Conservation (phyloP, 2,329 filamentous ascomycete genomes). For the Xylaria sp. region DNA sequence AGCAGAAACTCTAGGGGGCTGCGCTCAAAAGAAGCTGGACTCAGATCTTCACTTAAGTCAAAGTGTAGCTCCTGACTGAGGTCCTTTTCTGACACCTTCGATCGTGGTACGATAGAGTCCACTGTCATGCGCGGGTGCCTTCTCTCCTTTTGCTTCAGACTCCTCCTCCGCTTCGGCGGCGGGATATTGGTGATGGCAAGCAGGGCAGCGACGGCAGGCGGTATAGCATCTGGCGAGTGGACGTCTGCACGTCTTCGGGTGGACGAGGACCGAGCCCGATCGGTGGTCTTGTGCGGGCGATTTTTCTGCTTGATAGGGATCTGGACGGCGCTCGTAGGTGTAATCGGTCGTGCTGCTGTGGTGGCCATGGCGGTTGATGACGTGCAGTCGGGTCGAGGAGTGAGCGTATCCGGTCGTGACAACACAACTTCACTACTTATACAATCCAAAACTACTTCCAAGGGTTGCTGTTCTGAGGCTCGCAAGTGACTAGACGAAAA, state of each 20-base stretch:
- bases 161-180: constrained; percentile 55
- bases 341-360: constrained; percentile 51
- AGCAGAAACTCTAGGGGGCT: constrained; percentile 70
- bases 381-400: constrained; percentile 43
- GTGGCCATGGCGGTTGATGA: constrained; percentile 49
- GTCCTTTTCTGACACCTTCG: constrained; percentile 68
- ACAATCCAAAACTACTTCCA: constrained; percentile 34
- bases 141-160: constrained; percentile 46
- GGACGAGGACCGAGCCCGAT: constrained; percentile 51
- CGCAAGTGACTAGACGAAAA: constrained; percentile 38
- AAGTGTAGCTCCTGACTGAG: constrained; percentile 56
- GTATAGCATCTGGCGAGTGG: constrained; percentile 65
- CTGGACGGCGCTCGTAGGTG: constrained; percentile 64
- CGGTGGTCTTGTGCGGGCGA: constrained; percentile 52
- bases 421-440: constrained; percentile 42
- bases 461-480: constrained; percentile 30
- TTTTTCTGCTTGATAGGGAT: constrained; percentile 59
- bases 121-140: constrained; percentile 59
- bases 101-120: constrained; percentile 65
- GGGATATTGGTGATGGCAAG: constrained; percentile 72
- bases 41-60: constrained; percentile 36
- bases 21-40: constrained; percentile 58
- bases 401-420: constrained; percentile 42
- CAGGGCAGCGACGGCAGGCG: constrained; percentile 69
- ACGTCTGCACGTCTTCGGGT: constrained; percentile 54